Base-by-base conservation (phyloP, 192 early-diverging fungal genomes). In the Dimargaris cristalligena region DNA sequence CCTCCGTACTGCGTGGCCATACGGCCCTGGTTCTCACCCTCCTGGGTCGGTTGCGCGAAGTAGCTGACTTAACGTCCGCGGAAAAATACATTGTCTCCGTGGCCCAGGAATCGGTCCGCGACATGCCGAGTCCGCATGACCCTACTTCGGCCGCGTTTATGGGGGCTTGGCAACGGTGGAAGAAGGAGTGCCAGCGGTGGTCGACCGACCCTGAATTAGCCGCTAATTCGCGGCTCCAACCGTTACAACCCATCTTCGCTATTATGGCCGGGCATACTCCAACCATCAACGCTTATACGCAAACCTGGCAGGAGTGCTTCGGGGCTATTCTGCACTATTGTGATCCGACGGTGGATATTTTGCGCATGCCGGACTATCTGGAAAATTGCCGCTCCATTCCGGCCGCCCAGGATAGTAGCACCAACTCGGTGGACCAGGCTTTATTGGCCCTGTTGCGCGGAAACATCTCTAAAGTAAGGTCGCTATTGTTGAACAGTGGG, bases 261-360 rank as follows among this genome's bases (percentile, higher is more conserved):
- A 52, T 70, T 1, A 44, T 74, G 51, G 52, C 66, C 4, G 77
- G 80, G 16, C 58, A 79, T 22, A 62, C 59, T 0, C 67, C 76
- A 22, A 35, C 62, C 0, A 75, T 78, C 0, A 52, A 73, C 3
- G 63, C 59, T 22, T 51, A 64, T 20, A 69, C 67, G 44, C 63
- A 71, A 10, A 59, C 63, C 26, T 77, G 80, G 75, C 70, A 74
- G 50, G 78, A 82, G 30, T 62, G 74, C 2, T 52, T 82, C 31
- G 72, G 74, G 0, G 77, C 75, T 20, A 64, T 69, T 4, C 61
- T 78, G 3, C 60, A 79, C 51, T 82, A 78, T 44, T 70, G 70
- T 25, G 71, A 77, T 30, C 77, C 80, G 18, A 66, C 72, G 52
- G 60, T 65, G 38, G 52, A 68, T 62, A 56, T 58, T 50, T 26